Base-by-base conservation (phyloP, 352 stramenopile species). In the Phytophthora macrochlamydospora region DNA sequence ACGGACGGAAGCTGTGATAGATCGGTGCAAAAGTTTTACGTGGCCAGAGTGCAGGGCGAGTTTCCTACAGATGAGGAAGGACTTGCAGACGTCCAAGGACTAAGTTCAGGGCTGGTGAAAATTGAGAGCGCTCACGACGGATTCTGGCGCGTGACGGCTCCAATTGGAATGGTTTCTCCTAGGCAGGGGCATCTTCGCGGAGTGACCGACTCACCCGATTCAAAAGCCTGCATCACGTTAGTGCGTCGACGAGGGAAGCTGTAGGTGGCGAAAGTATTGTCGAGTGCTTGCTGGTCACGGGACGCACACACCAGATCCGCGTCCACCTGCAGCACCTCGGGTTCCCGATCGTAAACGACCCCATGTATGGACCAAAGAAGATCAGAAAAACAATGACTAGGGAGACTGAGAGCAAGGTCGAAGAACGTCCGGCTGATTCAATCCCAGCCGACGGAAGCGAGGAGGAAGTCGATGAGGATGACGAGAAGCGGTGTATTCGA, bases 261-360 rank as follows among this genome's bases (percentile, higher is more conserved):
- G 62, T 67, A 12, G 24, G 37, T 4, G 55, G 60, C 4, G 61
- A 88, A 55, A 93, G 89, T 40, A 62, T 99, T 44, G 82, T 99
- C 7, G 76, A 98, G 52, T 97, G 88, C 59, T 79, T 90, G 49
- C 95, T 96, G 37, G 69, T 92, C 28, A 98, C 97, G 7, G 97
- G 97, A 5, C 68, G 97, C 7, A 98, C 94, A 4, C 97, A 99
- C 75, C 96, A 99, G 76, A 98, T 99, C 68, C 89, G 97, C 31
- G 76, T 98, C 1, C 97, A 99, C 66, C 78, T 98, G 24, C 89
- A 98, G 62, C 75, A 88, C 52, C 49, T 94, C 24, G 83, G 78
- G 4, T 88, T 88, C 61, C 91, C 96, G 0, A 99, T 99, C 69
- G 92, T 85, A 14, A 98, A 98, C 66, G 94, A 99, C 65, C 91